Percentiles rank a stretch among this genome's conserved stretches.
Conservation (phyloP, 805 yeast genomes). For the Candida krabiensis region DNA sequence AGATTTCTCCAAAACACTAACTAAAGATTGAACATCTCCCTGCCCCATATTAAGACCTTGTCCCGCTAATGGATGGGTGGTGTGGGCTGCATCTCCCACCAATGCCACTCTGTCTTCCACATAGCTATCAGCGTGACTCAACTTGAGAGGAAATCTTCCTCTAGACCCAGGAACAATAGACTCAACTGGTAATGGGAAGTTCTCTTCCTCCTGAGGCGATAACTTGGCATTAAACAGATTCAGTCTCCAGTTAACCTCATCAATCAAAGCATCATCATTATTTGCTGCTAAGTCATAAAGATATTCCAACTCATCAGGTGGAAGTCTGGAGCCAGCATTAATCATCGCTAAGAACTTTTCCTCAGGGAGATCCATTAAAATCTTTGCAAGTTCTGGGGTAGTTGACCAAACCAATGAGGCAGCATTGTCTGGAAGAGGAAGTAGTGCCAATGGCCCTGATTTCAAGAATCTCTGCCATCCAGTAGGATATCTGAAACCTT, state of each 20-base stretch:
- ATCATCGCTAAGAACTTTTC: conserved; percentile 66
- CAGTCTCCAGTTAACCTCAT: conserved; percentile 76
- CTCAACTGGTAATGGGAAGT: conserved; percentile 65
- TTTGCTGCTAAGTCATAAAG: conserved; percentile 49
- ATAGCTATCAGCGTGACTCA: conserved; percentile 90
- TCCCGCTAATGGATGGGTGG: conserved; percentile 96
- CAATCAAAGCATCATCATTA: conserved; percentile 46
- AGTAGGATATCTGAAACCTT: conserved; percentile 59
- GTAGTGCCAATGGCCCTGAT: conserved; percentile 89
- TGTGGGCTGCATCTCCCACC: conserved; percentile 98
- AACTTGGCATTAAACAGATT: conserved; percentile 35
- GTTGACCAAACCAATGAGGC: conserved; percentile 96
- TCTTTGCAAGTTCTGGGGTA: conserved; percentile 68
- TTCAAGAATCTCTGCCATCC: conserved; percentile 94
- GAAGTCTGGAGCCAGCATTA: conserved; percentile 84
- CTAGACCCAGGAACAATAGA: conserved; percentile 62
- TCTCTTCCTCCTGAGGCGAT: conserved; percentile 49
- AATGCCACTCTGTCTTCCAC: conserved; percentile 81
- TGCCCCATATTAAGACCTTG: conserved; percentile 99
- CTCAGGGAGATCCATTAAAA: conserved; percentile 58
- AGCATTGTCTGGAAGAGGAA: conserved; percentile 82
- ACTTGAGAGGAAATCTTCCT: conserved; percentile 84
- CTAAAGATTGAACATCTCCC: conserved; percentile 77
- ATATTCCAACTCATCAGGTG: conserved; percentile 72
- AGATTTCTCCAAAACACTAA: conserved; percentile 68